A percentile compares a stretch with the other conserved stretches of the same genome.
These are phyloP conservation scores for Chytriomyces sp. DNA, from an alignment of 192 early-diverging fungal genomes.

Conservation along the genomic window DNA sequence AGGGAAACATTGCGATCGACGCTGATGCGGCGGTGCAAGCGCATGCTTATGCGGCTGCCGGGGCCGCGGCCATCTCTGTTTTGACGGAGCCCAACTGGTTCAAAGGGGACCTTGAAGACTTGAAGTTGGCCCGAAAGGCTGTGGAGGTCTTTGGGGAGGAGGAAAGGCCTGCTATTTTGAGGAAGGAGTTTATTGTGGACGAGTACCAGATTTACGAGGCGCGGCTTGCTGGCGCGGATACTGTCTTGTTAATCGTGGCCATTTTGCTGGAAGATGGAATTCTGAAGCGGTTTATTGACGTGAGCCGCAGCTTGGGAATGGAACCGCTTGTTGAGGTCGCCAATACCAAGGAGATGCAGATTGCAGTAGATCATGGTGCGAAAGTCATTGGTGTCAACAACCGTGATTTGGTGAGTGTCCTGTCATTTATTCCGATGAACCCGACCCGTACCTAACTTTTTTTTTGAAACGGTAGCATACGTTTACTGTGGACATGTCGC, in stretches of 20 bases:
- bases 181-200: slow-evolving; percentile 97
- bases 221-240: slow-evolving; percentile 92
- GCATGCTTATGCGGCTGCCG: slow-evolving; percentile 80
- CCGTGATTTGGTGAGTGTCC: slow-evolving; percentile 92
- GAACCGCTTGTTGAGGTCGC: slow-evolving; percentile 99
- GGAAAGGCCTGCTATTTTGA: slow-evolving; percentile 86
- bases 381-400: slow-evolving; percentile 98
- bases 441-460: background rate
- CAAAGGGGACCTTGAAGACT: slow-evolving; percentile 90
- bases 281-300: slow-evolving; percentile 69
- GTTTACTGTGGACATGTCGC: slow-evolving; percentile 91
- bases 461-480: slow-evolving; percentile 13
- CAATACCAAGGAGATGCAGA: slow-evolving; percentile 82
- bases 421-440: background rate
- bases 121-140: slow-evolving; percentile 81
- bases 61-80: slow-evolving; percentile 93
- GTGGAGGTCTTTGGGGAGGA: slow-evolving; percentile 57
- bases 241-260: slow-evolving; percentile 93
- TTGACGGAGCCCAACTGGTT: slow-evolving; percentile 99
- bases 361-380: slow-evolving; percentile 79
- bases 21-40: slow-evolving; percentile 90
- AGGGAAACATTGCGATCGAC: slow-evolving; percentile 82
- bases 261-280: slow-evolving; percentile 71
- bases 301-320: slow-evolving; percentile 81
- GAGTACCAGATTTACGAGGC: slow-evolving; percentile 97